Evolutionary conservation across 2,329 filamentous ascomycete genomes (phyloP).

Genomic region (Calonectria hawksworthii): DNA sequence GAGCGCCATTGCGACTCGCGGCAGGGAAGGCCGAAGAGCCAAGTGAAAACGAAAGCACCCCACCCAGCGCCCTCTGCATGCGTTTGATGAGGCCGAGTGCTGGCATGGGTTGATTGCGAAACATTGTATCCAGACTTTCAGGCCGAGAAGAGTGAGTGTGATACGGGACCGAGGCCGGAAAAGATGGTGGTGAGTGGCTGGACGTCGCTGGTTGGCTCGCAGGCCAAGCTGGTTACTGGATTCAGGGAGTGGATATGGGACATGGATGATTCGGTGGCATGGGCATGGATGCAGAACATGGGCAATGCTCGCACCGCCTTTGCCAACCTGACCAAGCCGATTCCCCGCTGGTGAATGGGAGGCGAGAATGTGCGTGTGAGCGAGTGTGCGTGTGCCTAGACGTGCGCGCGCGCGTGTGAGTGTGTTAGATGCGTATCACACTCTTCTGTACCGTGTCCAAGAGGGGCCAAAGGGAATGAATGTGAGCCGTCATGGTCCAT

Average conservation of each 20-base stretch:
- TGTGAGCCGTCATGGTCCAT: conserved; percentile 23
- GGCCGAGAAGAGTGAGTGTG: background rate
- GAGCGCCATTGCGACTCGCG: background rate
- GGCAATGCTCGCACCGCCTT: conserved; percentile 18
- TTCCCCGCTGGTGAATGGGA: conserved; percentile 13
- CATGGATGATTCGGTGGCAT: conserved; percentile 8
- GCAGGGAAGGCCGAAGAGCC: background rate
- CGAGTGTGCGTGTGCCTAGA: background rate
- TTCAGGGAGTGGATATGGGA: conserved; percentile 18
- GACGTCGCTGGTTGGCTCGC: conserved; percentile 22
- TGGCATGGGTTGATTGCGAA: conserved; percentile 20
- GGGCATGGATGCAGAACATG: conserved; percentile 11
- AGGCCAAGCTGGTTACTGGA: conserved; percentile 9
- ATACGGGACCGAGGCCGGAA: conserved; percentile 12
- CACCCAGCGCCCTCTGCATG: conserved; percentile 1
- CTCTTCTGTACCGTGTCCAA: background rate
- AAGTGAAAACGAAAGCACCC: conserved; percentile 5
- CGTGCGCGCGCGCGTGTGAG: background rate
- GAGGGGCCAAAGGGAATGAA: conserved; percentile 16
- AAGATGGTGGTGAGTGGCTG: conserved; percentile 11
- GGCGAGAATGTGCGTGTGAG: conserved; percentile 16
- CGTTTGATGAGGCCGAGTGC: conserved; percentile 8
- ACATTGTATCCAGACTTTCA: conserved; percentile 11
- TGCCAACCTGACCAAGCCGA: conserved; percentile 20
- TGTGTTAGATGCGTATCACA: conserved; percentile 19